Conservation (phyloP, 805 yeast genomes). For the Candida berthetii region DNA sequence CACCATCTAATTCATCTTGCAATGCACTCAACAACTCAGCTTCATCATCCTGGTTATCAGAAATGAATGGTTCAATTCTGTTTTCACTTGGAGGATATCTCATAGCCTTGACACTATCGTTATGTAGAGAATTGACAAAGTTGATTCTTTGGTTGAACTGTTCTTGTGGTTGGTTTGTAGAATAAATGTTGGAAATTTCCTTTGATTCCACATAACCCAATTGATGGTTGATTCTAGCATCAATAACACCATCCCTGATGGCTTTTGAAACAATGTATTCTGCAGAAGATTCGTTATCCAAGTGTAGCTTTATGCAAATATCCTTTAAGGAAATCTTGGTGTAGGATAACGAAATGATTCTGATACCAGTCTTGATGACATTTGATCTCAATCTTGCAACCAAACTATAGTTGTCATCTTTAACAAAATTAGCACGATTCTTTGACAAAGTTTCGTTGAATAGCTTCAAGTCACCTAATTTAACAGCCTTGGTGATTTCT, state of each 20-base stretch:
- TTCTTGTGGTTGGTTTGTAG: conserved; percentile 79
- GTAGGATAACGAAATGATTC: conserved; percentile 87
- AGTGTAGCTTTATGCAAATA: conserved; percentile 84
- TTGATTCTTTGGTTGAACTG: conserved; percentile 91
- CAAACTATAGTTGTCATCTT: conserved; percentile 77
- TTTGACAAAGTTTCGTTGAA: conserved; percentile 67
- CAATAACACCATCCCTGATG: conserved; percentile 95
- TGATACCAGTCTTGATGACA: conserved; percentile 95
- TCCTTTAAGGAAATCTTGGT: conserved; percentile 88
- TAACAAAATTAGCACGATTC: conserved; percentile 55
- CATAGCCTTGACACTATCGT: conserved; percentile 92
- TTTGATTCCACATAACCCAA: conserved; percentile 87
- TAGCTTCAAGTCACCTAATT: conserved; percentile 79
- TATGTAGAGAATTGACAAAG: conserved; percentile 85
- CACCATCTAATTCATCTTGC: conserved; percentile 20
- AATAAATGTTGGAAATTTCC: conserved; percentile 81
- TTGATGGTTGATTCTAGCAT: conserved; percentile 88
- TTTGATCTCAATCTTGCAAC: conserved; percentile 90
- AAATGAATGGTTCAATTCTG: conserved; percentile 8
- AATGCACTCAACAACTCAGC: conserved; percentile 18
- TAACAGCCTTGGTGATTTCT: conserved; percentile 85
- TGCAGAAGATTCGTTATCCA: conserved; percentile 92
- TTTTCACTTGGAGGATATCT: conserved; percentile 59
- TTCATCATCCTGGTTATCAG: conserved; percentile 16
- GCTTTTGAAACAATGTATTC: conserved; percentile 97